Conservation (phyloP, 495 filamentous ascomycete genomes). For the Xylaria longipes region DNA sequence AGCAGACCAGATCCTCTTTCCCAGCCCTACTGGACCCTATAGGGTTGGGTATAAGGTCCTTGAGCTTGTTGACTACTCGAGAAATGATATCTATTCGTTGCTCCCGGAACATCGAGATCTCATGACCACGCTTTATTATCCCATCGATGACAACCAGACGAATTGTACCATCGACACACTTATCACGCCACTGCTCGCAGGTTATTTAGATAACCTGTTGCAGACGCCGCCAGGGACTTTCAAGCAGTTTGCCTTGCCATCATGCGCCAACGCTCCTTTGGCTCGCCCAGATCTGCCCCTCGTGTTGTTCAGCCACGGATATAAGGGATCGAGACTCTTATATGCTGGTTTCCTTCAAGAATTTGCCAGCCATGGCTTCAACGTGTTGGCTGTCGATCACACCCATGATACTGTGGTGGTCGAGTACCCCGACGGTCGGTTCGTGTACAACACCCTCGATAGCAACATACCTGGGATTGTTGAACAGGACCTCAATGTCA, state of each 20-base stretch:
- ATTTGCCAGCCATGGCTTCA: constrained; percentile 57
- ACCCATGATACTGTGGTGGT: constrained; percentile 56
- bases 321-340: constrained; percentile 38
- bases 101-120: constrained; percentile 34
- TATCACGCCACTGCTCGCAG: neutral
- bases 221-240: constrained; percentile 19
- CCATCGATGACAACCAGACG: constrained; percentile 31
- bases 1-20: constrained; percentile 15
- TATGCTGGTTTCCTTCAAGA: constrained; percentile 51
- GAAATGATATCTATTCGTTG: constrained; percentile 39
- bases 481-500: constrained; percentile 30
- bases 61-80: constrained; percentile 37
- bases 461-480: constrained; percentile 11
- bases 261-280: constrained; percentile 22
- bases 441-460: constrained; percentile 32
- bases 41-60: constrained; percentile 32
- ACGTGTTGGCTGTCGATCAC: constrained; percentile 57
- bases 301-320: constrained; percentile 50
- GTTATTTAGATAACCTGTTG: neutral
- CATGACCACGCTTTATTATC: constrained; percentile 45
- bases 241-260: constrained; percentile 19
- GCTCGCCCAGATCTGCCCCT: constrained; percentile 31
- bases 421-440: constrained; percentile 56
- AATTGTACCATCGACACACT: constrained; percentile 26
- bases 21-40: constrained; percentile 34